Evolutionary conservation across 306 rosid genomes (phyloP).

Genomic region (Castanea crenata): DNA sequence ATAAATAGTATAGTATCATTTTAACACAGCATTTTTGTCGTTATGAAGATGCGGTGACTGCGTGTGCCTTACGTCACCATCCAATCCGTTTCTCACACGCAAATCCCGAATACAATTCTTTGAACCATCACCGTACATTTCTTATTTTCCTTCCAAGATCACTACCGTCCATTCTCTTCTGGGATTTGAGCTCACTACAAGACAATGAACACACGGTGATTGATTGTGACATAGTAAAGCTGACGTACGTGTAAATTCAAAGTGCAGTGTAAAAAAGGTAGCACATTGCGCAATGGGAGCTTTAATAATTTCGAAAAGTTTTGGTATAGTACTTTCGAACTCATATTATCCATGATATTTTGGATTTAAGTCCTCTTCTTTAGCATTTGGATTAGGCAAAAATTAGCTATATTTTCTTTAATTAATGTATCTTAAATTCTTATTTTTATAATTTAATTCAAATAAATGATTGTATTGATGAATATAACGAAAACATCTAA

Average conservation of each 20-base stretch:
- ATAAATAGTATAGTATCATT: no score
- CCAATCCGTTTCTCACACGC: conserved; percentile 24
- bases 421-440: no score
- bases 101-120: neutral
- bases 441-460: no score
- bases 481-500: no score
- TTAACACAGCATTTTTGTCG: conserved; percentile 8
- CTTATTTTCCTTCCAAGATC: neutral
- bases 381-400: no score
- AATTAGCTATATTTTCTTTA: no score
- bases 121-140: neutral
- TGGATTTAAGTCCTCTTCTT: no score
- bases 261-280: neutral
- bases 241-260: neutral
- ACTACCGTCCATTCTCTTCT: neutral
- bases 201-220: neutral
- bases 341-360: no score
- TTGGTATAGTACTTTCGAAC: no score
- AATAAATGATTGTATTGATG: no score
- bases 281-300: no score
- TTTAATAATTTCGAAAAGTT: no score
- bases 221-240: neutral
- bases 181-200: neutral
- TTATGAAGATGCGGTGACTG: conserved; percentile 22
- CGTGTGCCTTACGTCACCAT: conserved; percentile 39